phyloP scores from a whole-genome alignment of 208 protist genomes.

The Borovskyia barvae region DNA sequence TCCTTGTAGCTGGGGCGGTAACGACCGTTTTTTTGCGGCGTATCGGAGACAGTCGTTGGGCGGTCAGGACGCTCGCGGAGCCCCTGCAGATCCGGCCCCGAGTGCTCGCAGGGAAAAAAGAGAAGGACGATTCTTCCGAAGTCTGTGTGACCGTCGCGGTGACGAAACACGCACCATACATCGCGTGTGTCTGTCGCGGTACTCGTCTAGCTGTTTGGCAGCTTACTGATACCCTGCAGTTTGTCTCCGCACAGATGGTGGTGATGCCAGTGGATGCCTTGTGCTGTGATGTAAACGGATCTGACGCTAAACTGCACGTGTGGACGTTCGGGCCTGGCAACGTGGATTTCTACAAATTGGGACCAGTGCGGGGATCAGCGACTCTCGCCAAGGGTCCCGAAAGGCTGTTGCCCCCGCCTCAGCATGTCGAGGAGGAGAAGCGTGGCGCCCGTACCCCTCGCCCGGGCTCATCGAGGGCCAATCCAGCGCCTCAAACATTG shows the following conservation, averaged over 20 bases:
- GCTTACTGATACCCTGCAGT: slow-evolving; percentile 4
- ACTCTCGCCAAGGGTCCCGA: background rate
- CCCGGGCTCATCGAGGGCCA: background rate
- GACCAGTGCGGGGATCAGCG: background rate
- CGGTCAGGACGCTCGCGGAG: background rate
- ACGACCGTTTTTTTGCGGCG: slow-evolving; percentile 11
- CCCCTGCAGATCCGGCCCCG: too few relatives aligned
- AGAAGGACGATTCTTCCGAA: background rate
- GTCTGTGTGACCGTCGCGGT: background rate
- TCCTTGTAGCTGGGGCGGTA: background rate
- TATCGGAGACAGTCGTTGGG: slow-evolving; percentile 1
- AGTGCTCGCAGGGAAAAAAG: background rate
- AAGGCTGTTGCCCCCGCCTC: slow-evolving; percentile 2
- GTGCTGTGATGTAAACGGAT: slow-evolving; percentile 9
- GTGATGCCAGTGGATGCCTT: background rate
- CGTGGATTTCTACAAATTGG: background rate
- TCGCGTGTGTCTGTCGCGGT: slow-evolving; percentile 7
- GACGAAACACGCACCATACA: slow-evolving; percentile 5
- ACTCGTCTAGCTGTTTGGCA: slow-evolving; percentile 13
- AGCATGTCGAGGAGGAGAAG: background rate
- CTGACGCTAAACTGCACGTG: background rate
- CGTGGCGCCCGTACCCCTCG: slow-evolving; percentile 4
- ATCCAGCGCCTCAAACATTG: background rate
- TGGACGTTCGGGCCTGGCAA: background rate
- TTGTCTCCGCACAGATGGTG: background rate